A percentile compares a stretch with the other conserved stretches of the same genome.
Evolutionary conservation across 2,329 filamentous ascomycete genomes (phyloP).

Genomic region (Ciborinia camelliae): DNA sequence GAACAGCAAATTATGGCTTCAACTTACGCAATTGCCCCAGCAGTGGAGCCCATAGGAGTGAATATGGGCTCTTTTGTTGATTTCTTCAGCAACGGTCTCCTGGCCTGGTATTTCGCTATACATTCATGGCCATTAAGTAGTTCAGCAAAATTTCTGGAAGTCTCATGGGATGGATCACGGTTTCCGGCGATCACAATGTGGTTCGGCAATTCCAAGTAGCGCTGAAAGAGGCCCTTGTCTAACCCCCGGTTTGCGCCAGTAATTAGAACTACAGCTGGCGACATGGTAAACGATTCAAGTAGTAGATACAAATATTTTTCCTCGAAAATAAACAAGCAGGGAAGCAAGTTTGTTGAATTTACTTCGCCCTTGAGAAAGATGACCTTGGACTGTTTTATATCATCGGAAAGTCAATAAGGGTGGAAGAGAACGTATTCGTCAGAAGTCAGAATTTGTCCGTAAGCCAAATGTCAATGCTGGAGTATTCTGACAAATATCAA

Average conservation of each 20-base stretch:
- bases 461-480: no score
- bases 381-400: not conserved
- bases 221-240: not conserved
- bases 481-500: no score
- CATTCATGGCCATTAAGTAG: conserved; percentile 30
- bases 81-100: conserved; percentile 12
- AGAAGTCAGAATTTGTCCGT: no score
- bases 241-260: not conserved
- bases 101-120: conserved; percentile 37
- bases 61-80: not conserved
- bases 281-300: not conserved
- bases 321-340: not conserved
- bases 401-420: not conserved
- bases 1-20: conserved; percentile 18
- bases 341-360: not conserved
- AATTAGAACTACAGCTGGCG: not conserved
- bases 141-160: conserved; percentile 32
- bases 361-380: not conserved
- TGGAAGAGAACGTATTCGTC: no score
- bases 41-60: not conserved
- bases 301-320: not conserved
- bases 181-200: conserved; percentile 41
- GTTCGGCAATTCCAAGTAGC: conserved; percentile 31
- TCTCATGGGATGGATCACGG: conserved; percentile 35
- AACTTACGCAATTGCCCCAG: not conserved